These are phyloP conservation scores for Podaxis sp. DNA, from an alignment of 768 basidiomycete genomes.

Conservation along the genomic window DNA sequence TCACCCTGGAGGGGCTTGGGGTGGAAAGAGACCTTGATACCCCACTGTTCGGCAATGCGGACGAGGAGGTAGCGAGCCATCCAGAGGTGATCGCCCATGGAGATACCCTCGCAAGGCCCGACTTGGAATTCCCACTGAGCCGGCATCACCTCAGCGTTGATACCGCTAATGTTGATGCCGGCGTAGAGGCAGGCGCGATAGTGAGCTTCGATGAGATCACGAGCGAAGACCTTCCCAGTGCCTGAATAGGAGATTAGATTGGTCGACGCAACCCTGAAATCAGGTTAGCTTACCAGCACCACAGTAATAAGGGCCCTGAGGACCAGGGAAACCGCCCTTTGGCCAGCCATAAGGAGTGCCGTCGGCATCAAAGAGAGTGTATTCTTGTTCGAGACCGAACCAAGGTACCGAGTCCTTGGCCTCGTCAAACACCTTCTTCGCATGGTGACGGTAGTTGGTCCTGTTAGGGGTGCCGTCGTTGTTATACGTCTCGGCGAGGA, in stretches of 20 bases:
- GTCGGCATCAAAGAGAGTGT: slow-evolving; percentile 94
- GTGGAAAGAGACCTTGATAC: slow-evolving; percentile 97
- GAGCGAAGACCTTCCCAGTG: slow-evolving; percentile 96
- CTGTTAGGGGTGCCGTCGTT: slow-evolving; percentile 97
- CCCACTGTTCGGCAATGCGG: slow-evolving; percentile 98
- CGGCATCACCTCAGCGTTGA: slow-evolving; percentile 99
- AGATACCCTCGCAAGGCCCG: slow-evolving; percentile 95
- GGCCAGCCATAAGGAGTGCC: slow-evolving; percentile 95
- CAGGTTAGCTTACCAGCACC: slow-evolving; percentile 75
- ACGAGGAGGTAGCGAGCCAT: slow-evolving; percentile 96
- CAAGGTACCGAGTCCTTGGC: slow-evolving; percentile 81
- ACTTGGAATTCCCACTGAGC: slow-evolving; percentile 99
- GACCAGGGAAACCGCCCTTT: slow-evolving; percentile 98
- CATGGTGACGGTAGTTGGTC: slow-evolving; percentile 93
- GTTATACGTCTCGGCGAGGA: slow-evolving; percentile 97
- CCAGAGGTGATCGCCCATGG: slow-evolving; percentile 99
- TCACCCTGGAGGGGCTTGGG: slow-evolving; percentile 96
- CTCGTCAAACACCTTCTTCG: slow-evolving; percentile 94
- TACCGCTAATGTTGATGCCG: slow-evolving; percentile 97
- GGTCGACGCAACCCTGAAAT: slow-evolving; percentile 4
- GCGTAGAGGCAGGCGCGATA: slow-evolving; percentile 95
- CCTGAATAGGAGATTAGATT: slow-evolving; percentile 45
- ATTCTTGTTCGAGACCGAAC: slow-evolving; percentile 99
- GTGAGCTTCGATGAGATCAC: slow-evolving; percentile 98
- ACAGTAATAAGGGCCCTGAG: slow-evolving; percentile 99